Evolutionary conservation across 768 basidiomycete genomes (phyloP).

Genomic region (Mycena polygramma): DNA sequence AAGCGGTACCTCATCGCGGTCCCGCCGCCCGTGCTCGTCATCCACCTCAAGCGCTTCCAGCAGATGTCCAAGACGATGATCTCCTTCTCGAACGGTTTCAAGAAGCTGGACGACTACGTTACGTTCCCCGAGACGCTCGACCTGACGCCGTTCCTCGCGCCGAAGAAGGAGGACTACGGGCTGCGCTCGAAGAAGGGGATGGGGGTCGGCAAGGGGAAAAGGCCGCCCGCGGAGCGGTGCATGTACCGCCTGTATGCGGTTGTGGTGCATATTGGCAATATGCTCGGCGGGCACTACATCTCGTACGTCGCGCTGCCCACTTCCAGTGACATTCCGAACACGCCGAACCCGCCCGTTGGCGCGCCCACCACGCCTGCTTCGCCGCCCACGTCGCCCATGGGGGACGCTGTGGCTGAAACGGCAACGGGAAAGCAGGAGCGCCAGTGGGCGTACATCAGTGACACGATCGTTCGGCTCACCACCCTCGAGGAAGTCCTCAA

Average conservation of each 20-base stretch:
- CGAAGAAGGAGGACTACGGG: slow-evolving; percentile 79
- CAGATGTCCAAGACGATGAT: slow-evolving; percentile 77
- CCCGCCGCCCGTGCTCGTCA: slow-evolving; percentile 89
- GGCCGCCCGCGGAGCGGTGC: slow-evolving; percentile 55
- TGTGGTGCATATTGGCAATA: slow-evolving; percentile 89
- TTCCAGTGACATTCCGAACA: slow-evolving; percentile 27
- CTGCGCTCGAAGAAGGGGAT: slow-evolving; percentile 53
- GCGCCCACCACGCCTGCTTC: slow-evolving; percentile 23
- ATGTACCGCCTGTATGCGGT: slow-evolving; percentile 84
- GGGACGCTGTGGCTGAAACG: slow-evolving; percentile 20
- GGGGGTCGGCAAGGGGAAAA: slow-evolving; percentile 43
- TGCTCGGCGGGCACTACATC: slow-evolving; percentile 93
- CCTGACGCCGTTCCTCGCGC: slow-evolving; percentile 88
- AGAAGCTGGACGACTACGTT: slow-evolving; percentile 93
- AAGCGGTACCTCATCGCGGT: slow-evolving; percentile 94
- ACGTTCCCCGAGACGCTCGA: slow-evolving; percentile 92
- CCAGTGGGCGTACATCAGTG: slow-evolving; percentile 95
- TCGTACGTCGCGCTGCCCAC: slow-evolving; percentile 84
- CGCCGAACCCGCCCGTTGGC: slow-evolving; percentile 5
- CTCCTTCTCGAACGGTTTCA: slow-evolving; percentile 79
- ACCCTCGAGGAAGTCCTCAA: slow-evolving; percentile 91
- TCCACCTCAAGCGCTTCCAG: slow-evolving; percentile 96
- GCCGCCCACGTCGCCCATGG: slow-evolving; percentile 20
- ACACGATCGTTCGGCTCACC: slow-evolving; percentile 85
- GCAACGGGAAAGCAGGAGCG: slow-evolving; percentile 46